A percentile compares a stretch with the other conserved stretches of the same genome.
Conservation (phyloP, 768 basidiomycete species). For the Leccinellum albellum region DNA sequence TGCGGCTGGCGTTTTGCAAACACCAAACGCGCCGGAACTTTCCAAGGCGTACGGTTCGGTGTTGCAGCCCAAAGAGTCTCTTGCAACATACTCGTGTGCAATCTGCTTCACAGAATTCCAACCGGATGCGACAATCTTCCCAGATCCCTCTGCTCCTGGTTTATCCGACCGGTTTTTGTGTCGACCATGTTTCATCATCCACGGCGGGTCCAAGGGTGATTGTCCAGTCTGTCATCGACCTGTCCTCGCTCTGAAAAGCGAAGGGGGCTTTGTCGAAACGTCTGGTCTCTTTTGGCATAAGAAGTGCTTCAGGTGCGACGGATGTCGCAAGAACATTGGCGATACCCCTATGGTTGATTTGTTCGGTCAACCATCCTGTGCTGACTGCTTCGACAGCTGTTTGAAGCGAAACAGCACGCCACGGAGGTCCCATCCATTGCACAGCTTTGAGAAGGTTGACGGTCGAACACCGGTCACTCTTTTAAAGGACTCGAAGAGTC, state of each 20-base stretch:
- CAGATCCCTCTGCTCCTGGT: constrained; percentile 46
- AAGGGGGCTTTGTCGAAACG: constrained; percentile 75
- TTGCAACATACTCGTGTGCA: constrained; percentile 66
- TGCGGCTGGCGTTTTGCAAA: constrained; percentile 59
- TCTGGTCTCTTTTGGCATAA: constrained; percentile 77
- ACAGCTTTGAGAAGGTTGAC: constrained; percentile 25
- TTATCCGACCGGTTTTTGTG: constrained; percentile 61
- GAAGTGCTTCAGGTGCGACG: constrained; percentile 71
- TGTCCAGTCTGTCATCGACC: constrained; percentile 67
- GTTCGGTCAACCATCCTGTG: constrained; percentile 75
- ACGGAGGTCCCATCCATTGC: constrained; percentile 36
- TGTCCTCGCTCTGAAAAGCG: constrained; percentile 69
- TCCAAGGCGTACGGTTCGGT: constrained; percentile 86
- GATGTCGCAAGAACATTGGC: constrained; percentile 70
- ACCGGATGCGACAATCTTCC: constrained; percentile 84
- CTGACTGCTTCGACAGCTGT: constrained; percentile 77
- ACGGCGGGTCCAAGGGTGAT: constrained; percentile 74
- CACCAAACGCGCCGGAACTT: constrained; percentile 55
- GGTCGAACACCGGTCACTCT: constrained; percentile 44
- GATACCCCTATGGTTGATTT: constrained; percentile 78
- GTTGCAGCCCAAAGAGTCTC: constrained; percentile 70
- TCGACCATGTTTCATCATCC: constrained; percentile 62
- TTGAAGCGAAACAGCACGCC: constrained; percentile 50
- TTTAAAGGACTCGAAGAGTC: constrained; percentile 39
- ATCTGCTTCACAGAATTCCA: constrained; percentile 62